phyloP scores from a whole-genome alignment of 192 early-diverging fungal species.

The Umbelopsis vinacea region DNA sequence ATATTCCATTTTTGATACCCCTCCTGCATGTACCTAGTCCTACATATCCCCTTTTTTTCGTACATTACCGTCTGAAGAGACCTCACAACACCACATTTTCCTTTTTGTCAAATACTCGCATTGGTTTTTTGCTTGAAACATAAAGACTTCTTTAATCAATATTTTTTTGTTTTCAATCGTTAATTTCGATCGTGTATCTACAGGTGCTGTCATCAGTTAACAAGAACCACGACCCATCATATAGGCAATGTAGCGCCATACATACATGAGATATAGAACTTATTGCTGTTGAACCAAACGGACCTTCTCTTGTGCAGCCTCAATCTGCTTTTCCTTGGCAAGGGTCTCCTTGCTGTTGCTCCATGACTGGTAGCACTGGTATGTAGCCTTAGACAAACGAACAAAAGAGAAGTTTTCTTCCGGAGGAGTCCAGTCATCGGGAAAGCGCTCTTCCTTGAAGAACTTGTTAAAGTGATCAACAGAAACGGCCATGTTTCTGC shows the following conservation, averaged over 20 bases:
- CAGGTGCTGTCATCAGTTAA: too few relatives aligned
- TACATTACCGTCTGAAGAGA: too few relatives aligned
- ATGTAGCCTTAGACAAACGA: background rate
- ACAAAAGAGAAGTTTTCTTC: constrained; percentile 1
- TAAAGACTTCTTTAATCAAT: too few relatives aligned
- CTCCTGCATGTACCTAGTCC: too few relatives aligned
- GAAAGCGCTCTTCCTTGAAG: constrained; percentile 23
- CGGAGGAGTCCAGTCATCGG: constrained; percentile 24
- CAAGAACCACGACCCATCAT: background rate
- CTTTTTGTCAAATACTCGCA: too few relatives aligned
- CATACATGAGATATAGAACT: background rate
- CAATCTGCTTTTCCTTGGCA: constrained; percentile 6
- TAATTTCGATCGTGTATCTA: too few relatives aligned
- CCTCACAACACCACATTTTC: too few relatives aligned
- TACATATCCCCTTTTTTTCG: too few relatives aligned
- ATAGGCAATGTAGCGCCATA: background rate
- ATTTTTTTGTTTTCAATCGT: too few relatives aligned
- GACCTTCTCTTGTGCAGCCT: background rate
- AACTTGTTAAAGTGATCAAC: constrained; percentile 22
- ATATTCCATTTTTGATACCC: background rate
- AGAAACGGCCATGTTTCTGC: constrained; percentile 12
- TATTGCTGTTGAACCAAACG: constrained; percentile 1
- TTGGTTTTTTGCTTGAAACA: too few relatives aligned
- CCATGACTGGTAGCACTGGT: constrained; percentile 3
- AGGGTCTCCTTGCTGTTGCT: constrained; percentile 3